Base-by-base conservation (phyloP, 2,329 filamentous ascomycete species). In the Malbranchea cinnamomea region DNA sequence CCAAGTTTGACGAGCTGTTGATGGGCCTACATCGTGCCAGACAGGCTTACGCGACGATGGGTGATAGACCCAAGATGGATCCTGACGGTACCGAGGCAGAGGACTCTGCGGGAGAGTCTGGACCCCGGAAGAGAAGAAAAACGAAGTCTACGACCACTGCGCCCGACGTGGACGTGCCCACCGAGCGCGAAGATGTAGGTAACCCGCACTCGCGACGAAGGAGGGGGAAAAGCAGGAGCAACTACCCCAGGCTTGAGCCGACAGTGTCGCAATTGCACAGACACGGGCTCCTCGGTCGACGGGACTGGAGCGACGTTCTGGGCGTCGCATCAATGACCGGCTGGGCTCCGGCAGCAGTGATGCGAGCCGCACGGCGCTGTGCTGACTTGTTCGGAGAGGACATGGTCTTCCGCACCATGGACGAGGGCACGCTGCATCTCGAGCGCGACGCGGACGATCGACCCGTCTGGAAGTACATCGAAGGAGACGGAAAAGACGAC, bases 281-380 rank as follows among this genome's bases (percentile, higher is more conserved):
- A 6, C 11, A 14, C 9, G 30, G 30, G 33, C 41, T 36, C 31
- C 43, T 46, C 20, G 46, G 47, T 16, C 57, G 72, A 8, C 68
- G 79, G 13, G 79, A 91, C 55, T 95, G 87, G 87, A 78, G 74
- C 41, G 81, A 92, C 41, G 68, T 94, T 2, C 56, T 94, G 16
- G 80, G 80, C 1, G 65, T 83, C 1, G 87, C 87, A 2, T 68
- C 80, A 0, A 56, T 91, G 28, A 69, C 69, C 2, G 82, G 79
- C 0, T 85, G 84, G 53, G 60, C 78, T 1, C 52, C 62, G 0
- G 52, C 59, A 1, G 77, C 74, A 1, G 54, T 94, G 8, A 67
- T 73, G 30, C 69, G 80, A 17, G 69, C 83, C 0, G 68, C 78
- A 2, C 64, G 74, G 45, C 68, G 87, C 28, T 95, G 85, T 45